A percentile compares a stretch with the other conserved stretches of the same genome.
These are phyloP conservation scores for Trametes villosa DNA, from an alignment of 768 basidiomycete genomes.

Conservation along the genomic window DNA sequence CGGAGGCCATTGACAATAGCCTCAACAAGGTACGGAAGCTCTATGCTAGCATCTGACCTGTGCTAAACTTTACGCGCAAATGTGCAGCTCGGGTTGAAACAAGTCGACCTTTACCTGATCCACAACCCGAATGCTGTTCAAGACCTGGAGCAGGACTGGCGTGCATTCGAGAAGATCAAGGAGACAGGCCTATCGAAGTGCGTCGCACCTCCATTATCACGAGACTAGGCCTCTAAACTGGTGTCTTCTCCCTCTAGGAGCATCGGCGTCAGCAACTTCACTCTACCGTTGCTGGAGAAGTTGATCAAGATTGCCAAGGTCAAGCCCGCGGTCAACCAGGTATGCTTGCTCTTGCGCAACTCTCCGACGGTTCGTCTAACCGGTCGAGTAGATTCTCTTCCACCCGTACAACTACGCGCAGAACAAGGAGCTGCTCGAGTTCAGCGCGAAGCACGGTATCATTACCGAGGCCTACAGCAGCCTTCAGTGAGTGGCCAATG, in stretches of 20 bases:
- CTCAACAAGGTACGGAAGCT: conserved; percentile 48
- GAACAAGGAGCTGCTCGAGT: conserved; percentile 58
- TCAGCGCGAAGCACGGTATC: conserved; percentile 59
- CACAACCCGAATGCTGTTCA: conserved; percentile 48
- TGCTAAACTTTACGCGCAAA: neutral
- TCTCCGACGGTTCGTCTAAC: too few relatives aligned
- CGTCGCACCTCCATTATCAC: neutral
- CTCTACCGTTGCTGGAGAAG: conserved; percentile 52
- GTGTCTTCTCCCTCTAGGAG: conserved; percentile 46
- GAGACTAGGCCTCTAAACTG: neutral
- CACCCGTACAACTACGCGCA: conserved; percentile 75
- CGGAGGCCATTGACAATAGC: conserved; percentile 49
- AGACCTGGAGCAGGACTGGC: conserved; percentile 49
- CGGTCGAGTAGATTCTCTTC: conserved; percentile 54
- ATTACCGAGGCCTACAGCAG: conserved; percentile 69
- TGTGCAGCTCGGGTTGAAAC: conserved; percentile 59
- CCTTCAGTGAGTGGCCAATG: conserved; percentile 48
- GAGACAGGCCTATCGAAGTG: conserved; percentile 46
- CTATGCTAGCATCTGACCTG: too few relatives aligned
- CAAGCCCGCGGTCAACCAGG: conserved; percentile 76
- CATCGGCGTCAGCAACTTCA: conserved; percentile 77
- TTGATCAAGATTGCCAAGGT: conserved; percentile 54
- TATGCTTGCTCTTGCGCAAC: conserved; percentile 26
- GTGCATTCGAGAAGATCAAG: conserved; percentile 57
- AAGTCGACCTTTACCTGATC: conserved; percentile 74